A percentile compares a stretch with the other conserved stretches of the same genome.
phyloP scores from a whole-genome alignment of 225 moss, liverwort and hornwort genomes.

The Straminergon stramineum region DNA sequence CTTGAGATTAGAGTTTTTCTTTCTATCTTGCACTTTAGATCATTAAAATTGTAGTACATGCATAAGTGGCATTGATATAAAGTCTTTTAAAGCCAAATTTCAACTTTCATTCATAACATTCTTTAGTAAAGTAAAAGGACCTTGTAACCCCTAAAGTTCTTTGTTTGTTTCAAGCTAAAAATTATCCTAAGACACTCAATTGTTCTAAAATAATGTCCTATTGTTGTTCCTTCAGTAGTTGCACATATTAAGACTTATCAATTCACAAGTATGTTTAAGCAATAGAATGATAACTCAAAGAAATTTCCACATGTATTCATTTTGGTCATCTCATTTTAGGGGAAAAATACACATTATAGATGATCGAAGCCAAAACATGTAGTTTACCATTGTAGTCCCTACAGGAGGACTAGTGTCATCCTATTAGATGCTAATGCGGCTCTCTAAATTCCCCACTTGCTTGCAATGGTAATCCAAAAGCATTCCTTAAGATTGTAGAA shows the following conservation, averaged over 20 bases:
- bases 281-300: rapidly evolving
- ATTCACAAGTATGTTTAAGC: neutral
- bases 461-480: neutral
- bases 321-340: neutral
- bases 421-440: neutral
- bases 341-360: neutral
- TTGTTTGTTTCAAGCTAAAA: neutral
- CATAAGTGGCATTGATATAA: neutral
- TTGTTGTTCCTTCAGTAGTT: neutral
- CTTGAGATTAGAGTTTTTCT: neutral
- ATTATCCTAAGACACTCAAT: neutral
- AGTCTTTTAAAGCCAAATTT: neutral
- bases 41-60: neutral
- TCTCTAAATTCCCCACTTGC: neutral
- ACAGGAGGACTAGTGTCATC: neutral
- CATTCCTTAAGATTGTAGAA: neutral
- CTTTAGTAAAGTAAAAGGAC: too few species aligned
- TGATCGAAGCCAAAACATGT: neutral
- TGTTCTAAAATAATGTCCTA: neutral
- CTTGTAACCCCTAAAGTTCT: rapidly evolving
- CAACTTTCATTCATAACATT: neutral
- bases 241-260: neutral
- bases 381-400: neutral
- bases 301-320: neutral
- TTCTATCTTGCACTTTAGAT: neutral